Percentiles rank a stretch among this genome's conserved stretches.
Evolutionary conservation across 768 basidiomycete species (phyloP).

Genomic region (Lentinus tigrinus): DNA sequence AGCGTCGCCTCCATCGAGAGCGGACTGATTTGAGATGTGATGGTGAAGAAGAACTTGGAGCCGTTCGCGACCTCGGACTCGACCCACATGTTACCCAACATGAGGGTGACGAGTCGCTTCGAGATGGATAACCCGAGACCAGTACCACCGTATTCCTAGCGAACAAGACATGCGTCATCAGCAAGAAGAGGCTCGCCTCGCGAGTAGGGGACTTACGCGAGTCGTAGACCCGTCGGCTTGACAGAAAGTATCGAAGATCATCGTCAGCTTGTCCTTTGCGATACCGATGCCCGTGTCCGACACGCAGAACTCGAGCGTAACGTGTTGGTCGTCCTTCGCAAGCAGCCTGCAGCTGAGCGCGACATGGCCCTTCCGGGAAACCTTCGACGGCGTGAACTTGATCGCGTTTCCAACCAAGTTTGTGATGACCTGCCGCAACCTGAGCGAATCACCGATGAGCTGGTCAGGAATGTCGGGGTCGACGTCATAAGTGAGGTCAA

Average conservation of each 20-base stretch:
- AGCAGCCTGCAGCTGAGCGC: conserved; percentile 83
- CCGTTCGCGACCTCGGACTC: conserved; percentile 92
- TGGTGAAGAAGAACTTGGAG: conserved; percentile 95
- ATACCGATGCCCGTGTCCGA: conserved; percentile 98
- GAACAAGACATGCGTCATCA: neutral
- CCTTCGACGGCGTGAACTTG: conserved; percentile 90
- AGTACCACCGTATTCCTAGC: conserved; percentile 93
- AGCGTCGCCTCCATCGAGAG: conserved; percentile 71
- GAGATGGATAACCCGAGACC: conserved; percentile 97
- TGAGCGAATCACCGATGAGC: conserved; percentile 92
- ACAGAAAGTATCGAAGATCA: conserved; percentile 99
- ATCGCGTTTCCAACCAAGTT: conserved; percentile 95
- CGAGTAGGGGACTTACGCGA: conserved; percentile 50
- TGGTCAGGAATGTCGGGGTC: conserved; percentile 96
- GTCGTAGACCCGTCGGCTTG: conserved; percentile 99
- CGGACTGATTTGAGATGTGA: conserved; percentile 80
- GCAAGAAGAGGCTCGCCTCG: too few relatives aligned
- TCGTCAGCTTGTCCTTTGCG: conserved; percentile 94
- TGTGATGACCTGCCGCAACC: conserved; percentile 92
- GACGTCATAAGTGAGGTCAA: conserved; percentile 95
- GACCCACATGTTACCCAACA: conserved; percentile 99
- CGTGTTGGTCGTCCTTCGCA: conserved; percentile 75
- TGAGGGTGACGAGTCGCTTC: conserved; percentile 92
- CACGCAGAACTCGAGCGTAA: conserved; percentile 95
- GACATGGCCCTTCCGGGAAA: conserved; percentile 81